Evolutionary conservation across 2,329 filamentous ascomycete species (phyloP).

Genomic region (Eutypella sp.): DNA sequence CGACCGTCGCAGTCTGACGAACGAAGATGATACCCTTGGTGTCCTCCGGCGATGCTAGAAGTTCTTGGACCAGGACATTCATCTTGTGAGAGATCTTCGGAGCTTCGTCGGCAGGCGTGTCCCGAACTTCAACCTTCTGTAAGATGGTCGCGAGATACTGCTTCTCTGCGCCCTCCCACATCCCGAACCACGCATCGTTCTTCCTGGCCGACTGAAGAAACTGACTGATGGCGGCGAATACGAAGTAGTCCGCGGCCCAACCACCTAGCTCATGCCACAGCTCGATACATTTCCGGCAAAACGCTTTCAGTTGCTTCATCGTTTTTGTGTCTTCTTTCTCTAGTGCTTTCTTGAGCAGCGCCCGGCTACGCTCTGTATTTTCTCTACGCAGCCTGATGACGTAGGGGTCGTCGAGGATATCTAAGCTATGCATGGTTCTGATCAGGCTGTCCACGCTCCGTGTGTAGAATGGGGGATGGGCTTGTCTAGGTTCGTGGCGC

Average conservation of each 20-base stretch:
- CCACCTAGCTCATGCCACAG: constrained; percentile 56
- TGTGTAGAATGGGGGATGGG: constrained; percentile 13
- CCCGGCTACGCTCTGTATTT: constrained; percentile 35
- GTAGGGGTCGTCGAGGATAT: constrained; percentile 58
- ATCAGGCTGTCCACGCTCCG: constrained; percentile 40
- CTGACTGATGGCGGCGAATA: constrained; percentile 42
- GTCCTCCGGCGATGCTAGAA: constrained; percentile 38
- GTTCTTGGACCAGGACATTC: constrained; percentile 44
- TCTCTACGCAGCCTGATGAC: constrained; percentile 42
- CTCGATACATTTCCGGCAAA: constrained; percentile 45
- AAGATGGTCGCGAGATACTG: constrained; percentile 49
- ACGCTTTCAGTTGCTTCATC: constrained; percentile 49
- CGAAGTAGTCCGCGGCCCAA: constrained; percentile 66
- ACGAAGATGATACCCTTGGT: constrained; percentile 64
- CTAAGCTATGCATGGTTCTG: constrained; percentile 36
- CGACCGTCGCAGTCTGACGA: constrained; percentile 55
- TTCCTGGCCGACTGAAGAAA: constrained; percentile 21
- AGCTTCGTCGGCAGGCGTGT: constrained; percentile 10
- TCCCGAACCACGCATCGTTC: constrained; percentile 27
- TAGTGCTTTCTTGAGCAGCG: constrained; percentile 34
- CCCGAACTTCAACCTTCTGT: constrained; percentile 25
- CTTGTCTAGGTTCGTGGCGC: constrained; percentile 23
- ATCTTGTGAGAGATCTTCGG: constrained; percentile 53
- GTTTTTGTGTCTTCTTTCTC: constrained; percentile 45
- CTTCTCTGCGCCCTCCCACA: constrained; percentile 47